Evolutionary conservation across 352 stramenopile genomes (phyloP).

Genomic region (Phytophthora ohioensis): DNA sequence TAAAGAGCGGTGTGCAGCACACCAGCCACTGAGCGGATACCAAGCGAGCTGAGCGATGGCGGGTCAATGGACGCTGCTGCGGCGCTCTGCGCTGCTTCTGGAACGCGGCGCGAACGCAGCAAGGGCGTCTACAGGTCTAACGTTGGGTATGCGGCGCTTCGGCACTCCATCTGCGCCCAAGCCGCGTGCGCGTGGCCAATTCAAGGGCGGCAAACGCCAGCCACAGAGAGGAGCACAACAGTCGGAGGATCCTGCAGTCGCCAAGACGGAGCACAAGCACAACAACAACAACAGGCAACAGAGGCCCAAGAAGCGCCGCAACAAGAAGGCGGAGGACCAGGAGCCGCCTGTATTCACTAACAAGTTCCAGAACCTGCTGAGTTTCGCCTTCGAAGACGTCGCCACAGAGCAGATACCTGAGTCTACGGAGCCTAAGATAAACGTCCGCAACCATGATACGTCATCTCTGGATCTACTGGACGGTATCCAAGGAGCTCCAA

Average conservation of each 20-base stretch:
- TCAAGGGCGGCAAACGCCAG: slow-evolving; percentile 51
- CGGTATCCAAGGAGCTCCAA: slow-evolving; percentile 33
- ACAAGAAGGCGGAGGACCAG: slow-evolving; percentile 16
- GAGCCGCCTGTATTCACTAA: slow-evolving; percentile 73
- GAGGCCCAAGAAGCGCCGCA: slow-evolving; percentile 34
- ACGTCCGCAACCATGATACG: background rate
- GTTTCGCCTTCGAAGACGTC: slow-evolving; percentile 70
- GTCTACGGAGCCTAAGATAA: slow-evolving; percentile 21
- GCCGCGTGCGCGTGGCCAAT: slow-evolving; percentile 60
- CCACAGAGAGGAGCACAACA: background rate
- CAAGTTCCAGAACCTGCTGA: slow-evolving; percentile 88
- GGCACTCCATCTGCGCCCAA: slow-evolving; percentile 50
- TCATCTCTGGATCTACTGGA: slow-evolving; percentile 32
- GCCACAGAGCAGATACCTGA: slow-evolving; percentile 1
- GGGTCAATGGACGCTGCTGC: slow-evolving; percentile 60
- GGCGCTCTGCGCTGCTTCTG: slow-evolving; percentile 35
- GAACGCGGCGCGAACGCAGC: slow-evolving; percentile 2
- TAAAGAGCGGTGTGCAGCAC: slow-evolving; percentile 29
- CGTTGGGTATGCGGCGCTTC: slow-evolving; percentile 38
- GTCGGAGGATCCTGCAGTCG: background rate
- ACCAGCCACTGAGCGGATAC: slow-evolving; percentile 40
- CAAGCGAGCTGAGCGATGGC: slow-evolving; percentile 24
- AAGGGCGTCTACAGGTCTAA: slow-evolving; percentile 5
- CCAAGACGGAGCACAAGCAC: slow-evolving; percentile 6
- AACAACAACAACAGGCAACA: slow-evolving; percentile 26